Evolutionary conservation across 371 early-diverging fungal species (phyloP).

Genomic region (Phascolomyces articulosus): DNA sequence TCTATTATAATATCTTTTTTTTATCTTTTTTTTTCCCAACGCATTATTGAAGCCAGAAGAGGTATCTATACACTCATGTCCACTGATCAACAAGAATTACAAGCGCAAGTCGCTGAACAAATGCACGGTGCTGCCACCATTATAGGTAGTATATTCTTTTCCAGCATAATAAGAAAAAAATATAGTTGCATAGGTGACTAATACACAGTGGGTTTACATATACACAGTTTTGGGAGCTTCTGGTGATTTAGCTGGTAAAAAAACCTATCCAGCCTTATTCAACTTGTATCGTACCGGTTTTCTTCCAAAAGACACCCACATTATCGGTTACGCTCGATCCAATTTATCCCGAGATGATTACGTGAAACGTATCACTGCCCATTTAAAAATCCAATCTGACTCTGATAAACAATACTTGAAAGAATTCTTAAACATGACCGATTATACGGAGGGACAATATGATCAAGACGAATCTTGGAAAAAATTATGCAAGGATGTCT

Average conservation of each 20-base stretch:
- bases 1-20: too few relatives aligned
- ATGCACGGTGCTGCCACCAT: conserved; percentile 26
- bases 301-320: conserved; percentile 74
- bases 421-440: conserved; percentile 72
- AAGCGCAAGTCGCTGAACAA: conserved; percentile 13
- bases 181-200: not conserved
- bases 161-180: too few relatives aligned
- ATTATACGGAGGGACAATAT: conserved; percentile 76
- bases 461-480: conserved; percentile 79
- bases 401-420: conserved; percentile 62
- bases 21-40: not conserved
- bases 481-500: conserved; percentile 62
- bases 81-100: conserved; percentile 9
- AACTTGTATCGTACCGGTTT: conserved; percentile 77
- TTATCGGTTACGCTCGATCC: conserved; percentile 97
- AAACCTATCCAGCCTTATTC: conserved; percentile 97
- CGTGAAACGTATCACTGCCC: conserved; percentile 67
- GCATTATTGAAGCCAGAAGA: not conserved
- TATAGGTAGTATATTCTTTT: conserved; percentile 8
- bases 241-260: conserved; percentile 96
- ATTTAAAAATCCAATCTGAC: conserved; percentile 60
- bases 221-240: conserved; percentile 86
- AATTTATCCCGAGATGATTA: conserved; percentile 80
- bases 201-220: too few relatives aligned
- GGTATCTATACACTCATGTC: too few relatives aligned